phyloP scores from a whole-genome alignment of 306 rosid species.

The Hippophae tibetana region DNA sequence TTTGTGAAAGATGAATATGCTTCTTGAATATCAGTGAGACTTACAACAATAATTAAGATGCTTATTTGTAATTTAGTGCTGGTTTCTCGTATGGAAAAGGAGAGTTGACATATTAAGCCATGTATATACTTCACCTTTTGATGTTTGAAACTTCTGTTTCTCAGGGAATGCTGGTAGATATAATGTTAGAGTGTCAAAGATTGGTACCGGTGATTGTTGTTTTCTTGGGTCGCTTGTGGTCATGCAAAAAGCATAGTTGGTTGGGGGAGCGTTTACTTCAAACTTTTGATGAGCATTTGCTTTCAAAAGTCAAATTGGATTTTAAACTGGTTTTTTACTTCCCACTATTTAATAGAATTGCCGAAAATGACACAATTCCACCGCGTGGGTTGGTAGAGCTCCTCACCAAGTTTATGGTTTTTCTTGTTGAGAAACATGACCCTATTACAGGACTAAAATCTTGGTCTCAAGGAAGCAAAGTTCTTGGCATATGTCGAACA shows the following conservation, averaged over 20 bases:
- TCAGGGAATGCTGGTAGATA: slow-evolving; percentile 71
- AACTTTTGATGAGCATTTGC: slow-evolving; percentile 76
- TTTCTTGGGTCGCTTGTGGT: slow-evolving; percentile 66
- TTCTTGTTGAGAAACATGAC: slow-evolving; percentile 84
- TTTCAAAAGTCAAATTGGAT: slow-evolving; percentile 68
- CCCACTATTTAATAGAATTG: slow-evolving; percentile 76
- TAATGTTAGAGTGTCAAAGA: slow-evolving; percentile 60
- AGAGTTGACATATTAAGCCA: neutral
- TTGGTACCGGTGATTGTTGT: slow-evolving; percentile 79
- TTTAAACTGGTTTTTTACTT: slow-evolving; percentile 68
- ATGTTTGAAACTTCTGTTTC: slow-evolving; percentile 10
- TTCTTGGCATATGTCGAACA: slow-evolving; percentile 83
- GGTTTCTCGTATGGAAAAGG: neutral
- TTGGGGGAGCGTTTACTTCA: slow-evolving; percentile 88
- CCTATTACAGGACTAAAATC: slow-evolving; percentile 65
- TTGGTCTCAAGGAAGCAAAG: slow-evolving; percentile 94
- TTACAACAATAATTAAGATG: neutral
- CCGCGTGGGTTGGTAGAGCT: slow-evolving; percentile 65
- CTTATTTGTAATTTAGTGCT: neutral
- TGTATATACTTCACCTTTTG: slow-evolving; percentile 2
- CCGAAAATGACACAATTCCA: slow-evolving; percentile 72
- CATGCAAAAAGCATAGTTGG: slow-evolving; percentile 76
- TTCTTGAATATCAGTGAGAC: no score
- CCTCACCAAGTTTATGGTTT: slow-evolving; percentile 66
- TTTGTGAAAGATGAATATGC: no score